These are phyloP conservation scores for Megacollybia marginata DNA, from an alignment of 768 basidiomycete species.

Conservation along the genomic window DNA sequence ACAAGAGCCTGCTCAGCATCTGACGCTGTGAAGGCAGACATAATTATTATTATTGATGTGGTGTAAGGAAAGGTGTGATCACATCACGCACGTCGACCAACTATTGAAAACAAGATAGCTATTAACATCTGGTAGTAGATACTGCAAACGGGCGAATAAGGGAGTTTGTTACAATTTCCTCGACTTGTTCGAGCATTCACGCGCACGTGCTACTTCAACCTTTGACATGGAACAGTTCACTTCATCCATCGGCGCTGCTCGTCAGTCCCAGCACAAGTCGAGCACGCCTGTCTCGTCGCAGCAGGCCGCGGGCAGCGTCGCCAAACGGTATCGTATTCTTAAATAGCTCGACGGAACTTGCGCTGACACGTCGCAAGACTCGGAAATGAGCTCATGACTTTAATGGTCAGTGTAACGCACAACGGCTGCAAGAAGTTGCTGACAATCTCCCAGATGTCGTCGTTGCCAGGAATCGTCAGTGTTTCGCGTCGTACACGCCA, in stretches of 20 bases:
- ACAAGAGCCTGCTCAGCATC: slow-evolving; percentile 53
- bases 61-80: no score
- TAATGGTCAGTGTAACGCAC: slow-evolving; percentile 54
- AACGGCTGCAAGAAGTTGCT: neutral
- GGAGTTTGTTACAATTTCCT: no score
- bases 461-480: slow-evolving; percentile 81
- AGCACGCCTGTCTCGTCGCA: slow-evolving; percentile 41
- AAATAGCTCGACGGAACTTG: slow-evolving; percentile 1
- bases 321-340: slow-evolving; percentile 56
- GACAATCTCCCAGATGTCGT: slow-evolving; percentile 57
- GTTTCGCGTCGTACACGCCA: neutral
- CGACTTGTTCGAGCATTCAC: no score
- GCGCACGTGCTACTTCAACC: no score
- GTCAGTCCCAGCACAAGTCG: slow-evolving; percentile 42
- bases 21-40: slow-evolving; percentile 41
- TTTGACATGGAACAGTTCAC: slow-evolving; percentile 2
- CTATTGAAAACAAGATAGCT: no score
- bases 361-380: slow-evolving; percentile 35
- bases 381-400: slow-evolving; percentile 78
- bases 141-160: no score
- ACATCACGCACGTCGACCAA: no score
- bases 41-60: slow-evolving; percentile 11
- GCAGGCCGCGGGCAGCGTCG: slow-evolving; percentile 69
- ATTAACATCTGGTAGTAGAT: no score
- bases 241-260: slow-evolving; percentile 29